Conservation (phyloP, 1,284 basidiomycete species). For the Xerocomus nothofagi region DNA sequence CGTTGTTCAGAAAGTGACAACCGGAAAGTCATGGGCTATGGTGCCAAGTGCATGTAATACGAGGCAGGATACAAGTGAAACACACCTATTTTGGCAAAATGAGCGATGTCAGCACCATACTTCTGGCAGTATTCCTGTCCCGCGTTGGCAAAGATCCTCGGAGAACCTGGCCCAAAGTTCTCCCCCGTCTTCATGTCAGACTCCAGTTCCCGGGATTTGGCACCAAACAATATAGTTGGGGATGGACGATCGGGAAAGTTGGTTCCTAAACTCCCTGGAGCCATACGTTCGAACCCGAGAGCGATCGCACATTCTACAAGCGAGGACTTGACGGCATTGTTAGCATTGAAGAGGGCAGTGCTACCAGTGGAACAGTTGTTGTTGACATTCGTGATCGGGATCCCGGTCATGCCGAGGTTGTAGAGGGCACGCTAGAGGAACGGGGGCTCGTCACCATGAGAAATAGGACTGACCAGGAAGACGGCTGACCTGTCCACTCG, state of each 20-base stretch:
- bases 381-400: conserved; percentile 86
- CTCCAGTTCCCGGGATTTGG: conserved; percentile 54
- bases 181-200: conserved; percentile 48
- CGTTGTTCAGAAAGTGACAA: conserved; percentile 1
- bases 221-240: conserved; percentile 53
- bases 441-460: not conserved
- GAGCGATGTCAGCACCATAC: conserved; percentile 67
- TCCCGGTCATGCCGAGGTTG: conserved; percentile 80
- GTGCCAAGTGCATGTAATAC: not conserved
- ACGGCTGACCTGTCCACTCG: conserved; percentile 62
- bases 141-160: conserved; percentile 78
- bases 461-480: conserved; percentile 40
- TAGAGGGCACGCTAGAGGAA: conserved; percentile 62
- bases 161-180: conserved; percentile 69
- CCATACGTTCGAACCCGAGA: conserved; percentile 87
- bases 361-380: conserved; percentile 84
- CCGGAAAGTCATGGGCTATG: not conserved
- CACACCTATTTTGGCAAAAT: conserved; percentile 77
- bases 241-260: conserved; percentile 70
- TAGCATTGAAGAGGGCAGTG: conserved; percentile 71
- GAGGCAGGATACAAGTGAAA: not conserved
- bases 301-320: conserved; percentile 78
- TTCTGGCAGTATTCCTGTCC: conserved; percentile 78
- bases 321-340: conserved; percentile 66
- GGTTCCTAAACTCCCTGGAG: conserved; percentile 71